Conservation (phyloP, 176 grass and related monocot genomes). For the Neostapfia colusana region DNA sequence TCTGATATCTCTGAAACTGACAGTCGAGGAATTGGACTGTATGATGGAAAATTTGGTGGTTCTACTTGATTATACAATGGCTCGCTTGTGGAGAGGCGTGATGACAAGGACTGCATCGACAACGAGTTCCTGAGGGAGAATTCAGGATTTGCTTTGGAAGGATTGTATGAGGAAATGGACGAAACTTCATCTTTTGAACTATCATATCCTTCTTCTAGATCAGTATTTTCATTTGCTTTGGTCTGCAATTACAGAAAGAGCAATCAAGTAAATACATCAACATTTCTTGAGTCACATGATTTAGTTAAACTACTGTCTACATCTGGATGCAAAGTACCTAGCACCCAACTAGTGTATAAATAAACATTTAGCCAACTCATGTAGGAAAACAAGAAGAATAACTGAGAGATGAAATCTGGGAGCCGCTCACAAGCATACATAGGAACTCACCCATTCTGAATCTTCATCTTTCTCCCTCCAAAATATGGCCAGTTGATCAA, state of each 20-base stretch:
- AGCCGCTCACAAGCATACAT: slow-evolving; percentile 22
- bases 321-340: slow-evolving; percentile 26
- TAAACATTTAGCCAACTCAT: slow-evolving; percentile 10
- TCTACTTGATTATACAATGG: slow-evolving; percentile 55
- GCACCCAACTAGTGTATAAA: neutral
- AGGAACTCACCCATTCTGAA: slow-evolving; percentile 82
- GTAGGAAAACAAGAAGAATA: slow-evolving; percentile 18
- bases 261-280: neutral
- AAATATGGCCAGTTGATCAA: slow-evolving; percentile 75
- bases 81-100: slow-evolving; percentile 66
- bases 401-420: slow-evolving; percentile 4
- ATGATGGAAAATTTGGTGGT: slow-evolving; percentile 51
- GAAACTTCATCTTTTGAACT: slow-evolving; percentile 97
- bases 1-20: slow-evolving; percentile 87
- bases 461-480: slow-evolving; percentile 97
- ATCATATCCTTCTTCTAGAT: slow-evolving; percentile 93
- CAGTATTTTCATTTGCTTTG: slow-evolving; percentile 75
- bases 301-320: slow-evolving; percentile 7
- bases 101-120: slow-evolving; percentile 70
- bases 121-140: slow-evolving; percentile 61
- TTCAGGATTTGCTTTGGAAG: slow-evolving; percentile 67
- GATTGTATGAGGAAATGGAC: slow-evolving; percentile 92
- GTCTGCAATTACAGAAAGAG: slow-evolving; percentile 47
- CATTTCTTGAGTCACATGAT: neutral
- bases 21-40: slow-evolving; percentile 64